Base-by-base conservation (phyloP, 257 asterid species). In the Scutellaria galericulata region DNA sequence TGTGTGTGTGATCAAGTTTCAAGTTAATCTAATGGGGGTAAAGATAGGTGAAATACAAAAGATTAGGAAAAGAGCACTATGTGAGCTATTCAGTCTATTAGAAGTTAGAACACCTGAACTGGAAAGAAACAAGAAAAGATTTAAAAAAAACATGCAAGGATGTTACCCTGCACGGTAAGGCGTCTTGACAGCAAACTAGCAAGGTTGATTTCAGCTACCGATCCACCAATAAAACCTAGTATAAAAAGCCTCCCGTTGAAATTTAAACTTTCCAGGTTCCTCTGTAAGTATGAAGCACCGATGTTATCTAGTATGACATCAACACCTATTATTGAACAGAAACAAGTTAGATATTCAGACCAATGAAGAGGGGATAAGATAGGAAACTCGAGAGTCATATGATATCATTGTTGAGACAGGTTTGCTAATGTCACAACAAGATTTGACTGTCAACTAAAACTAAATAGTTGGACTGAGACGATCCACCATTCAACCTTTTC, bases 181-280 rank as follows among this genome's bases (percentile, higher is more conserved):
- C 99, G 97, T 74, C 70, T 88, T 18, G 78, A 83, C 52, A 87
- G 84, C 86, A 95, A 50, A 73, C 58, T 71, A 7, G 76, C 75
- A n/a, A 95, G 98, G 72, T 90, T 91, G 64, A 88, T 79, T 83
- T 91, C 89, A 15, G 93, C 60, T 69, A 73, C 82, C 6, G 81
- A 7, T 51, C 99, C 99, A 48, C 99, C 98, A 97, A 89, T 89
- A 51, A 95, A 86, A 66, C 98, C 98, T 63, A 95, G 85, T 60
- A 95, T 87, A 85, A 95, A 95, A 57, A 95, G 95, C 90, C 99
- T 95, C 67, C 99, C 99, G 47, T 78, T 87, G 62, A 83, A 18
- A 65, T 78, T 87, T 46, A 95, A 86, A 82, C 95, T 83, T 47
- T 89, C 96, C 15, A 95, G 83, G 79, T 95, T 95, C 73, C 81